phyloP scores from a whole-genome alignment of 208 protist species.

The Leishmania arabica region DNA sequence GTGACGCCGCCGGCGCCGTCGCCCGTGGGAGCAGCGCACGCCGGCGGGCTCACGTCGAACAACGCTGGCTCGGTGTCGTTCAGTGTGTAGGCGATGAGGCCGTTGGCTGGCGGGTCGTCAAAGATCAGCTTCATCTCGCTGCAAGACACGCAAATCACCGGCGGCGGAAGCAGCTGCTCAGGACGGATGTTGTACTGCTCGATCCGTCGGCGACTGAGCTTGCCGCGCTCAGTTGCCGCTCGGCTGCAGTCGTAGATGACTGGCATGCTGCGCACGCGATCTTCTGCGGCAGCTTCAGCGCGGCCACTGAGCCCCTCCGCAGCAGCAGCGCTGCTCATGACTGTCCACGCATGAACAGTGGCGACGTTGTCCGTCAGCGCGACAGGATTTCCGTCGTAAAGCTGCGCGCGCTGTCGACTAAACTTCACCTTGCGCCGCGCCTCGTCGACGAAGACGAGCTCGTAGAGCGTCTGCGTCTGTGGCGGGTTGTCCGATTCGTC shows the following conservation, averaged over 20 bases:
- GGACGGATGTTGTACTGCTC: slow-evolving; percentile 29
- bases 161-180: slow-evolving; percentile 55
- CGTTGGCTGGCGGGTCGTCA: slow-evolving; percentile 67
- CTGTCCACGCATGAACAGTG: slow-evolving; percentile 79
- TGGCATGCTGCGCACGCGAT: slow-evolving; percentile 56
- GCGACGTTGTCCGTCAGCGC: slow-evolving; percentile 61
- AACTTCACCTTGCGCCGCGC: slow-evolving; percentile 66
- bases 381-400: slow-evolving; percentile 60
- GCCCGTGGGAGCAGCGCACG: slow-evolving; percentile 34
- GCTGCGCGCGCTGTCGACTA: slow-evolving; percentile 33
- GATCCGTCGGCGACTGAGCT: slow-evolving; percentile 30
- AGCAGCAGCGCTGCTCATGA: slow-evolving; percentile 21
- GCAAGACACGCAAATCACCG: slow-evolving; percentile 76
- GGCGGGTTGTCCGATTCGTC: slow-evolving; percentile 67
- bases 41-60: slow-evolving; percentile 53
- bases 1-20: neutral
- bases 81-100: slow-evolving; percentile 78
- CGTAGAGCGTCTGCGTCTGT: slow-evolving; percentile 60
- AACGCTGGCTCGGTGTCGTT: slow-evolving; percentile 70
- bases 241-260: slow-evolving; percentile 75
- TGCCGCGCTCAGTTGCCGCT: slow-evolving; percentile 35
- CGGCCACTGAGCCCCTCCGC: neutral
- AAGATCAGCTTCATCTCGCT: slow-evolving; percentile 72
- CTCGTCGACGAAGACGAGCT: slow-evolving; percentile 66
- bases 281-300: slow-evolving; percentile 5